Conservation (phyloP, 257 asterid genomes). For the Salvia miltiorrhiza region DNA sequence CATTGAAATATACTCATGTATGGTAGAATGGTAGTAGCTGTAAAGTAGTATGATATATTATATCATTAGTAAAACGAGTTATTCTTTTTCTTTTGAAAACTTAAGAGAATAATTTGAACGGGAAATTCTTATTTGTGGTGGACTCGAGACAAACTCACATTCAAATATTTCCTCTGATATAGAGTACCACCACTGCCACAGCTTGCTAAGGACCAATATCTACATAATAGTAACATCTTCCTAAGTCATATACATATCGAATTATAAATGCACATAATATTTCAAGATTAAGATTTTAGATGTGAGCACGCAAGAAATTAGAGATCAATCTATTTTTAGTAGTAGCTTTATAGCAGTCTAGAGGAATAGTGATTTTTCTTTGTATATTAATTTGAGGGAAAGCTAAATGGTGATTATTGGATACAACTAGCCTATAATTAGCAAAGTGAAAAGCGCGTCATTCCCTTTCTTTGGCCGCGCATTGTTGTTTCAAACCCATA, state of each 20-base stretch:
- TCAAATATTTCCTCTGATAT: background rate
- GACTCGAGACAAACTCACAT: background rate
- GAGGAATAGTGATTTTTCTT: background rate
- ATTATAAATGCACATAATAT: too few species aligned
- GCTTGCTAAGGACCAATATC: too few species aligned
- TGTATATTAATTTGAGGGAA: background rate
- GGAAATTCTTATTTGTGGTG: too few species aligned
- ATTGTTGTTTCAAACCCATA: slow-evolving; percentile 26
- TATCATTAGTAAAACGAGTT: slow-evolving; percentile 8
- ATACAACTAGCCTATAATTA: slow-evolving; percentile 38
- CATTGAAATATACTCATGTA: slow-evolving; percentile 20
- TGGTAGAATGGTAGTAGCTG: slow-evolving; percentile 30
- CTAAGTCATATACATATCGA: too few species aligned
- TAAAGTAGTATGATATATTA: slow-evolving; percentile 30
- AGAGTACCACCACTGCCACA: too few species aligned
- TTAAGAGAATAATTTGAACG: background rate
- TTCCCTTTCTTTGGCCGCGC: slow-evolving; percentile 15
- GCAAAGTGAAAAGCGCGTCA: slow-evolving; percentile 51
- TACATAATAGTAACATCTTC: too few species aligned
- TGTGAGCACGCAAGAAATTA: background rate
- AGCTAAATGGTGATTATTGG: slow-evolving; percentile 31
- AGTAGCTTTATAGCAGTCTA: slow-evolving; percentile 13
- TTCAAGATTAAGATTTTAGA: background rate
- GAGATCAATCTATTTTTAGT: background rate
- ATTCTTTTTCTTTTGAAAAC: background rate